A percentile compares a stretch with the other conserved stretches of the same genome.
Conservation (phyloP, 2,329 filamentous ascomycete genomes). For the Ilyonectria robusta region DNA sequence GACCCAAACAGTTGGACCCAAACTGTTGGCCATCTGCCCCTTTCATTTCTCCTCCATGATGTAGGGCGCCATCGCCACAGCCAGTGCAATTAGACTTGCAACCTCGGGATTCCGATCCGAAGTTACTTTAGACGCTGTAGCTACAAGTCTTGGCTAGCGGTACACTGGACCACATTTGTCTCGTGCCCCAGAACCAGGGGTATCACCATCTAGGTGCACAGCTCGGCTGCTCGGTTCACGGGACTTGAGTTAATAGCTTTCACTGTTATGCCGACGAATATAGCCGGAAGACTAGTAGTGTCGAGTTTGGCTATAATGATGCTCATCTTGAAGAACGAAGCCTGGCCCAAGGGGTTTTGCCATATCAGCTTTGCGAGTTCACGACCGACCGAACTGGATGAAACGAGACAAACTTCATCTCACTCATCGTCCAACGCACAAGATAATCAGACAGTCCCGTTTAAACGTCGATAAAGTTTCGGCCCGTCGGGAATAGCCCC, state of each 20-base stretch:
- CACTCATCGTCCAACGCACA: not conserved
- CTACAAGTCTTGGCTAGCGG: not conserved
- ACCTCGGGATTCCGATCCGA: slow-evolving; percentile 15
- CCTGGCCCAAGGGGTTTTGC: not conserved
- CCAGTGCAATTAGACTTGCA: not conserved
- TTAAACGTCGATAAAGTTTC: not conserved
- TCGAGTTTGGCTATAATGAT: not conserved
- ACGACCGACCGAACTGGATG: not conserved
- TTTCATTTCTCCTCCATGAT: not conserved
- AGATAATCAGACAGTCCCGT: not conserved
- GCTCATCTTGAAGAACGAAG: not conserved
- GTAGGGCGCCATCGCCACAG: slow-evolving; percentile 4
- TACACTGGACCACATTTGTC: not conserved
- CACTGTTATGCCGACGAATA: not conserved
- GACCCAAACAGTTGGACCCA: slow-evolving; percentile 3
- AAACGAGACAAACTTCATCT: not conserved
- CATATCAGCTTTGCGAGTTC: not conserved
- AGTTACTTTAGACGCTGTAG: not conserved
- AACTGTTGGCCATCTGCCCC: not conserved
- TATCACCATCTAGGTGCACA: not conserved
- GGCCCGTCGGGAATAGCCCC: slow-evolving; percentile 29
- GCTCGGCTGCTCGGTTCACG: not conserved
- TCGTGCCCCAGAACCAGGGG: not conserved
- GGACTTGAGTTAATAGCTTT: no score
- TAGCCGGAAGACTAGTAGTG: not conserved